Evolutionary conservation across 2,329 filamentous ascomycete species (phyloP), one percentile per base, ranked within the genome.

Genomic region (Plenodomus biglobosus): DNA sequence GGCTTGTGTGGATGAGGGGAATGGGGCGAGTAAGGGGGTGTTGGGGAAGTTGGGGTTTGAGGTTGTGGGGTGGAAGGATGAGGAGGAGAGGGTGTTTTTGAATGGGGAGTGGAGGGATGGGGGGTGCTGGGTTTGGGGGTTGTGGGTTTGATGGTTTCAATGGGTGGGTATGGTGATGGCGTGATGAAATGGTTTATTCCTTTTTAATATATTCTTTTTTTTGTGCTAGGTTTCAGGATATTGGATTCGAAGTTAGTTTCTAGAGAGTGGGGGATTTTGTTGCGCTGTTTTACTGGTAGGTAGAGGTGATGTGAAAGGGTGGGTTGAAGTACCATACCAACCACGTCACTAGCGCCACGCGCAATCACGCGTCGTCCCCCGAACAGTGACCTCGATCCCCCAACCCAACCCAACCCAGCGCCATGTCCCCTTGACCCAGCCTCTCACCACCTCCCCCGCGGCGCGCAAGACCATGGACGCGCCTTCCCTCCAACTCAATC

Each of bases 401-500:
- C 27, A n/a, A n/a, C n/a, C n/a, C n/a, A n/a, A n/a, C n/a, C n/a
- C n/a, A n/a, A n/a, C n/a, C n/a, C n/a, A n/a, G 27, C 27, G 27
- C 15, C 27, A 32, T 32, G 8, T 15, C 11, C 15, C 27, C 27
- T 11, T 32, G 8, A 10, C 13, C 27, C 13, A 24, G 8, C 27
- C 8, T 32, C 27, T 32, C 11, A 3, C 5, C 22, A 32, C 27
- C 8, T 32, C 27, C 22, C 7, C 27, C 8, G 7, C 27, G 27
- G 13, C 27, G 27, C 8, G 27, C n/a, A 32, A 11, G 11, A 55
- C 36, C 43, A 70, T 69, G 66, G 66, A 69, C 38, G 65, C 59
- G 55, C 65, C 68, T 6, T 69, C 66, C 8, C 50, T 57, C 45
- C 76, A 78, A 57, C 68, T 78, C 8, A 65, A 73, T 38, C 66